Percentiles rank a stretch among this genome's conserved stretches.
These are phyloP conservation scores for Aspergillus fructus DNA, from an alignment of 2,329 filamentous ascomycete genomes.

Conservation along the genomic window DNA sequence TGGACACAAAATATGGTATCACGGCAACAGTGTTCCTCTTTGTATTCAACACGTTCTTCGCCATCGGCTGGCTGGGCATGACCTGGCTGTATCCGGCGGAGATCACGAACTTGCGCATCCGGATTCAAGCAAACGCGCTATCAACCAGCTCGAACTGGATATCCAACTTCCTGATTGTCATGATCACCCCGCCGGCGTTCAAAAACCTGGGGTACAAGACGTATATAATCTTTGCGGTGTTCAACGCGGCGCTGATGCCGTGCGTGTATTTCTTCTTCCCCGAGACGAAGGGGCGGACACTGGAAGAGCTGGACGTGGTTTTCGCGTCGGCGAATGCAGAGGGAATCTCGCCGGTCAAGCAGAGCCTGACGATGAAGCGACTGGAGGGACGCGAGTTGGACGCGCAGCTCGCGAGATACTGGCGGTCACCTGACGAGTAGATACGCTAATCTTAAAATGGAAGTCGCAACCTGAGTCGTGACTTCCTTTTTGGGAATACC, in stretches of 20 bases:
- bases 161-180: conserved; percentile 58
- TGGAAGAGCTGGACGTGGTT: conserved; percentile 63
- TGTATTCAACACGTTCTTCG: conserved; percentile 18
- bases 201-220: conserved; percentile 54
- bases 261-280: conserved; percentile 61
- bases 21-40: conserved; percentile 29
- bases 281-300: conserved; percentile 56
- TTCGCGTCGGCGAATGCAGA: neutral
- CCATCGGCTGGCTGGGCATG: conserved; percentile 52
- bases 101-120: conserved; percentile 46
- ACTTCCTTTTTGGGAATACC: no score
- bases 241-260: conserved; percentile 55
- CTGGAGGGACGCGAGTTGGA: no score
- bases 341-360: neutral
- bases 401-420: no score
- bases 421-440: no score
- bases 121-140: conserved; percentile 50
- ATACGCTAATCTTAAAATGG: no score
- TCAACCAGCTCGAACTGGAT: conserved; percentile 50
- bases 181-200: conserved; percentile 63
- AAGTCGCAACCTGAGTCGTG: no score
- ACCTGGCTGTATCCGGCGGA: conserved; percentile 54
- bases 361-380: no score
- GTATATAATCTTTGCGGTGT: conserved; percentile 57
- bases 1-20: neutral